Conservation (phyloP, 1,139 yeast genomes). For the Blastobotrys proliferans region DNA sequence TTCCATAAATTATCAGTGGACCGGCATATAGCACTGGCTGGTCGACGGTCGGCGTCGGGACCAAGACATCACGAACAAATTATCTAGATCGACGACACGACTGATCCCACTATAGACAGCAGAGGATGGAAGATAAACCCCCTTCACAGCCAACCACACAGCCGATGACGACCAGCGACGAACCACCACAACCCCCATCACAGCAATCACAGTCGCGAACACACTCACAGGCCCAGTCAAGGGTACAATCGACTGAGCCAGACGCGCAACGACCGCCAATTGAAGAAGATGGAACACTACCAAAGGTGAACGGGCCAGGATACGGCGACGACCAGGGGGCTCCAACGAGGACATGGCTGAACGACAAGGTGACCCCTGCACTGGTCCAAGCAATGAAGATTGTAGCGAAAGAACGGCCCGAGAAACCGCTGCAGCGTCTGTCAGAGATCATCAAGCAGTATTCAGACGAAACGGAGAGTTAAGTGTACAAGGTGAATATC, state of each 20-base stretch:
- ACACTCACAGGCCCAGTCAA: background rate
- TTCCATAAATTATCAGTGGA: no score
- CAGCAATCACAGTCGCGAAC: background rate
- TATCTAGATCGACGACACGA: no score
- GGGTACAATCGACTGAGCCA: background rate
- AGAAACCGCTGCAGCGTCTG: conserved; percentile 62
- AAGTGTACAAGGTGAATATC: background rate
- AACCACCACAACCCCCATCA: background rate
- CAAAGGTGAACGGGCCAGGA: conserved; percentile 5
- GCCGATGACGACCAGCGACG: background rate
- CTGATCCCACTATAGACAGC: no score
- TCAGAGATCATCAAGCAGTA: conserved; percentile 63
- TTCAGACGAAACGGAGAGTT: conserved; percentile 5
- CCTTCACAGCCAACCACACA: no score
- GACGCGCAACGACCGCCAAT: conserved; percentile 5
- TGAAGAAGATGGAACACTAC: conserved; percentile 2
- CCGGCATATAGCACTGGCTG: no score
- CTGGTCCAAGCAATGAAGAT: conserved; percentile 66
- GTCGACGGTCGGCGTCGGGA: no score
- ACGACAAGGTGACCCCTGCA: conserved; percentile 62
- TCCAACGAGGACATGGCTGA: conserved; percentile 71
- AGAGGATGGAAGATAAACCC: no score
- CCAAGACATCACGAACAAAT: no score
- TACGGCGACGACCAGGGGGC: conserved; percentile 30
- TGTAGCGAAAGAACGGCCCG: conserved; percentile 51